These are phyloP conservation scores for Fusarium phyllophilum DNA, from an alignment of 2,329 filamentous ascomycete genomes.

Conservation along the genomic window DNA sequence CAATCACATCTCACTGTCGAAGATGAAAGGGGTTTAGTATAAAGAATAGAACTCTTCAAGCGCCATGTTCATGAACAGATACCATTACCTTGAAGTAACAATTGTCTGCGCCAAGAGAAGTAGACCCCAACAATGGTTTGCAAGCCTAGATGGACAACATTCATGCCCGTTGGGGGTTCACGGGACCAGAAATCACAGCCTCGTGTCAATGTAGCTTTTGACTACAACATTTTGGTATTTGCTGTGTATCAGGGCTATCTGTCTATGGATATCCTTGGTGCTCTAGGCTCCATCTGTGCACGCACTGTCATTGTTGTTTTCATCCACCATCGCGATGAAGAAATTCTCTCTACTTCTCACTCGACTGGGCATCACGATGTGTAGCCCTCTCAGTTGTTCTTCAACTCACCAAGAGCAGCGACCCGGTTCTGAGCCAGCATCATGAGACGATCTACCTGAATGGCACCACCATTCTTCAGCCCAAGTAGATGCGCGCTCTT, in stretches of 20 bases:
- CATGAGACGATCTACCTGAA: constrained; percentile 44
- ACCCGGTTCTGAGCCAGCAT: constrained; percentile 49
- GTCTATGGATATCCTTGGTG: too few species aligned
- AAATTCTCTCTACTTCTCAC: background rate
- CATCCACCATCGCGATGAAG: background rate
- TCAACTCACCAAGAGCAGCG: constrained; percentile 7
- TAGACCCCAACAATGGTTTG: background rate
- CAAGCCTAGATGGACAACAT: background rate
- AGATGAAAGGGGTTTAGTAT: background rate
- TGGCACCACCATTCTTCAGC: constrained; percentile 43
- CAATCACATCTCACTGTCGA: background rate
- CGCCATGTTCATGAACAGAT: background rate
- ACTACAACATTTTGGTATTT: too few species aligned
- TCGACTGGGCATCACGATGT: background rate
- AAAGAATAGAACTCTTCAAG: background rate
- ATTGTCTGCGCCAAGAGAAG: background rate
- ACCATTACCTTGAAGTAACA: background rate
- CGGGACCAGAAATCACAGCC: too few species aligned
- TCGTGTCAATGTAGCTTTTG: fast-evolving
- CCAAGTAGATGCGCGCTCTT: constrained; percentile 52
- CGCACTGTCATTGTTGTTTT: background rate
- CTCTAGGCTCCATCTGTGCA: background rate
- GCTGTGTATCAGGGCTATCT: background rate
- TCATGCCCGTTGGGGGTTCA: background rate
- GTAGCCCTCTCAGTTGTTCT: background rate